phyloP scores from a whole-genome alignment of 2,329 filamentous ascomycete genomes.

The Exophiala viscosa region DNA sequence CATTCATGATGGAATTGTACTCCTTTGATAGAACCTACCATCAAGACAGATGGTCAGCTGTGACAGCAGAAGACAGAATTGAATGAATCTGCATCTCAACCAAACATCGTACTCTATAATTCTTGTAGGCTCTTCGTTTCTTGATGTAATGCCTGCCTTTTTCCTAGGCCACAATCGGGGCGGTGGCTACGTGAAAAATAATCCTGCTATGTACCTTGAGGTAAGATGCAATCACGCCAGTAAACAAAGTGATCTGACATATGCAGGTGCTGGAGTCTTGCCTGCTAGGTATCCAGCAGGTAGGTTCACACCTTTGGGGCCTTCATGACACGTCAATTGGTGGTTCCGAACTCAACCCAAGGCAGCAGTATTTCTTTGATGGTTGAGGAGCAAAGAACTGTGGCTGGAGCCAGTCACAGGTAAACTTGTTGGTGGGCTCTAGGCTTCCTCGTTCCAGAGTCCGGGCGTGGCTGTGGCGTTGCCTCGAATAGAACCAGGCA shows the following conservation, averaged over 20 bases:
- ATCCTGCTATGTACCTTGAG: too few species aligned
- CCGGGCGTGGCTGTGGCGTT: conserved; percentile 14
- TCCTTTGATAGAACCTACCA: conserved; percentile 1
- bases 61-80: conserved; percentile 5
- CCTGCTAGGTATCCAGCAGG: too few species aligned
- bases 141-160: too few species aligned
- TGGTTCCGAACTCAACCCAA: background rate
- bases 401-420: conserved; percentile 7
- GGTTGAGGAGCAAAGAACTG: background rate
- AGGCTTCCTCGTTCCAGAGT: conserved; percentile 2
- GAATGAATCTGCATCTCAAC: background rate
- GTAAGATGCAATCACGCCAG: too few species aligned
- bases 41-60: conserved; percentile 14
- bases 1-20: conserved; percentile 7
- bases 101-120: background rate
- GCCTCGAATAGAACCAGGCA: conserved; percentile 17
- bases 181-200: too few species aligned
- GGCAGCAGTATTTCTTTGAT: background rate
- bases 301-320: too few species aligned
- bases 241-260: too few species aligned
- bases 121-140: background rate
- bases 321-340: too few species aligned
- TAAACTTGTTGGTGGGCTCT: background rate
- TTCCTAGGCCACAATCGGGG: too few species aligned
- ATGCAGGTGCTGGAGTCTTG: too few species aligned